Percentiles rank a stretch among this genome's conserved stretches.
Conservation (phyloP, 306 rosid species). For the Fragaria iinumae region DNA sequence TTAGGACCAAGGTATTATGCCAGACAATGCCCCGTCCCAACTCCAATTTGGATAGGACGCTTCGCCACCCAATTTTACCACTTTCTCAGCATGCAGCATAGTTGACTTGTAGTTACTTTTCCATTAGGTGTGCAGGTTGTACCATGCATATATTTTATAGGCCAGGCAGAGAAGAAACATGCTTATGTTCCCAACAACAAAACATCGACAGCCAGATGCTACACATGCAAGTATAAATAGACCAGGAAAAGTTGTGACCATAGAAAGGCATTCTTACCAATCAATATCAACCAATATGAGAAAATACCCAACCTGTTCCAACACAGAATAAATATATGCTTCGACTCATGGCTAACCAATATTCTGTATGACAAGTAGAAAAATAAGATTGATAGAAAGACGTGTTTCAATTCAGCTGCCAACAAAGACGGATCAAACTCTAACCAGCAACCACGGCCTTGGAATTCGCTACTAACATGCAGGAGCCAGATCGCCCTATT, state of each 20-base stretch:
- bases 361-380: neutral
- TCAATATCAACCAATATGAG: neutral
- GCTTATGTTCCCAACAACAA: neutral
- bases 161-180: neutral
- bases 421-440: neutral
- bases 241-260: neutral
- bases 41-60: neutral
- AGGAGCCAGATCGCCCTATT: conserved; percentile 2
- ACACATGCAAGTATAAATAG: neutral
- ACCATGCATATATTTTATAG: neutral
- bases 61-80: neutral
- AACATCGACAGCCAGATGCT: neutral
- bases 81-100: neutral
- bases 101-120: neutral
- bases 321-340: too few relatives aligned
- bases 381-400: neutral
- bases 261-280: neutral
- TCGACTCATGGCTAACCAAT: neutral
- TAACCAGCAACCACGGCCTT: neutral
- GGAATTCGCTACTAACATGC: neutral
- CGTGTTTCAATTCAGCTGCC: neutral
- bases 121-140: neutral
- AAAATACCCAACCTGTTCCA: neutral
- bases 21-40: neutral
- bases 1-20: neutral